Evolutionary conservation across 2,329 filamentous ascomycete species (phyloP).

Genomic region (Hymenoscyphus repandus): DNA sequence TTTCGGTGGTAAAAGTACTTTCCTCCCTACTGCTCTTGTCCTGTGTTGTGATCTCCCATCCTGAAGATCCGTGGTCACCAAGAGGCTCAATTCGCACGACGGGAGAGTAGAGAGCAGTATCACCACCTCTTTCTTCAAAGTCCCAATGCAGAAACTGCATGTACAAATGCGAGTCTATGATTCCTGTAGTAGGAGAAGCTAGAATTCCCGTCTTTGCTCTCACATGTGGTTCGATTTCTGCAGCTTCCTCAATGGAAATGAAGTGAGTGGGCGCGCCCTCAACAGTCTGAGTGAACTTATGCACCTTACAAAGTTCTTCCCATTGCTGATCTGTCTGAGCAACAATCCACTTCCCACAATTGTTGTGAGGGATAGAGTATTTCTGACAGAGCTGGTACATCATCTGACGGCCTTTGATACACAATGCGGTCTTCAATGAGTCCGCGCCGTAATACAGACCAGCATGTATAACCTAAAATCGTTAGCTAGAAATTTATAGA

Average conservation of each 20-base stretch:
- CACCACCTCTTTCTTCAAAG: constrained; percentile 73
- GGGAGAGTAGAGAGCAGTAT: constrained; percentile 61
- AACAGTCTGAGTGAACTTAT: constrained; percentile 38
- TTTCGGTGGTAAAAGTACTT: constrained; percentile 64
- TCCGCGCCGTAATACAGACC: constrained; percentile 65
- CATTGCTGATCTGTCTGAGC: constrained; percentile 69
- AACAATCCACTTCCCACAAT: constrained; percentile 90
- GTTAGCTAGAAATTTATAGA: neutral
- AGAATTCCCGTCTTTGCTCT: constrained; percentile 66
- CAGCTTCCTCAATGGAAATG: constrained; percentile 57
- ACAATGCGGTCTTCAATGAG: constrained; percentile 78
- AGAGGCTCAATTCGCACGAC: constrained; percentile 51
- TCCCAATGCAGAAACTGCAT: constrained; percentile 77
- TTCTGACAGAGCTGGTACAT: constrained; percentile 73
- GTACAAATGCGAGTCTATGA: constrained; percentile 78
- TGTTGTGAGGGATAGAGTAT: constrained; percentile 63
- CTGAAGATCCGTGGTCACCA: constrained; percentile 42
- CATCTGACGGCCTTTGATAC: constrained; percentile 68
- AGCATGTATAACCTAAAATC: constrained; percentile 77
- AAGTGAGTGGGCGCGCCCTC: constrained; percentile 65
- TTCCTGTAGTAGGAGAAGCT: constrained; percentile 83
- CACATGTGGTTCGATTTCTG: constrained; percentile 67
- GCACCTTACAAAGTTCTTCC: constrained; percentile 43
- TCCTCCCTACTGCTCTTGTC: constrained; percentile 43
- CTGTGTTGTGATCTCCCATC: constrained; percentile 63